Percentiles rank a stretch among this genome's conserved stretches.
Evolutionary conservation across 108 stramenopile genomes (phyloP).

Genomic region (Nitzschia sp.): DNA sequence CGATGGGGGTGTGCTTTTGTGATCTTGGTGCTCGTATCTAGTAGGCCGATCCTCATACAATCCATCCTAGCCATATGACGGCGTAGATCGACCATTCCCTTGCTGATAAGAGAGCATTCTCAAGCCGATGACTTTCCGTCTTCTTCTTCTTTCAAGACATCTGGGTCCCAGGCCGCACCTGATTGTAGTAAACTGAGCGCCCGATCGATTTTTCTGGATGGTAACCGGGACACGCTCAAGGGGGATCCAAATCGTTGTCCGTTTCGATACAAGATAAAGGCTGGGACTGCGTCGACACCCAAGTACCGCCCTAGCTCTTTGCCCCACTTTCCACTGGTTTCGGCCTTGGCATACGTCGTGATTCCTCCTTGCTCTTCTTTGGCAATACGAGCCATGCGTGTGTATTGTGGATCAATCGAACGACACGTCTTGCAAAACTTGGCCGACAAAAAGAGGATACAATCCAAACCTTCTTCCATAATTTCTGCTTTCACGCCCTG

Average conservation of each 20-base stretch:
- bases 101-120: no score
- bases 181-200: slow-evolving; percentile 48
- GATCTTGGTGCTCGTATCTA: no score
- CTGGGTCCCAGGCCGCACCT: slow-evolving; percentile 42
- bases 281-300: slow-evolving; percentile 72
- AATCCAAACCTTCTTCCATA: slow-evolving; percentile 41
- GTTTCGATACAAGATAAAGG: slow-evolving; percentile 73
- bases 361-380: slow-evolving; percentile 24
- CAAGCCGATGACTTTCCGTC: no score
- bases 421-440: slow-evolving; percentile 82
- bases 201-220: slow-evolving; percentile 60
- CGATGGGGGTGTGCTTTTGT: no score
- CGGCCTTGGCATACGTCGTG: slow-evolving; percentile 76
- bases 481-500: slow-evolving; percentile 59
- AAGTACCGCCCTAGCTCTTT: slow-evolving; percentile 65
- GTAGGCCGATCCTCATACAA: no score
- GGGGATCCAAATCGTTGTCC: slow-evolving; percentile 67
- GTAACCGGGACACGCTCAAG: slow-evolving; percentile 63
- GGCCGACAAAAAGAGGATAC: slow-evolving; percentile 78
- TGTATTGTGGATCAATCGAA: slow-evolving; percentile 59
- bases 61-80: no score
- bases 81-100: no score
- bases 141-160: slow-evolving; percentile 18
- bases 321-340: slow-evolving; percentile 62
- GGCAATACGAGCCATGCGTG: slow-evolving; percentile 65